Conservation (phyloP, 148 eudicot genomes). For the Agrostemma githago region DNA sequence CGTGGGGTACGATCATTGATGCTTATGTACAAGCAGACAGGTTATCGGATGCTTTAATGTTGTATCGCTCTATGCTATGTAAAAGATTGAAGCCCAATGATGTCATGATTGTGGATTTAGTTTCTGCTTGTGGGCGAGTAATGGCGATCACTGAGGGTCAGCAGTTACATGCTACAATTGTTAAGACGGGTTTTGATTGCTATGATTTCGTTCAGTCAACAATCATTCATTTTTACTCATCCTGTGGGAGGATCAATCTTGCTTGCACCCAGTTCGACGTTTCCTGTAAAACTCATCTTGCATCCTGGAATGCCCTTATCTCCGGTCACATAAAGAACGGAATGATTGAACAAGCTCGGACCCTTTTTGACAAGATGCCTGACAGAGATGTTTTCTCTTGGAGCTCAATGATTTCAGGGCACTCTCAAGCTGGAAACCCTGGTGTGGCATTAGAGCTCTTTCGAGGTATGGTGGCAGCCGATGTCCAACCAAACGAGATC, state of each 20-base stretch:
- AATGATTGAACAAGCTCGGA: slow-evolving; percentile 48
- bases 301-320: slow-evolving; percentile 79
- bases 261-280: slow-evolving; percentile 69
- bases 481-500: slow-evolving; percentile 64
- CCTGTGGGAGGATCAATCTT: slow-evolving; percentile 43
- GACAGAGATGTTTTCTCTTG: slow-evolving; percentile 73
- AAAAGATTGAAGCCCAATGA: slow-evolving; percentile 58
- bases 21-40: slow-evolving; percentile 48
- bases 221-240: slow-evolving; percentile 69
- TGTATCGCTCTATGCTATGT: slow-evolving; percentile 55
- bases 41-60: slow-evolving; percentile 51
- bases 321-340: slow-evolving; percentile 60
- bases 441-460: slow-evolving; percentile 57
- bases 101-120: slow-evolving; percentile 71
- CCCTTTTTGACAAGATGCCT: slow-evolving; percentile 53
- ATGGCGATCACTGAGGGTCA: slow-evolving; percentile 54
- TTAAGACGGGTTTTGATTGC: slow-evolving; percentile 55
- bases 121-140: slow-evolving; percentile 60
- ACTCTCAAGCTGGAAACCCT: slow-evolving; percentile 55
- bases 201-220: slow-evolving; percentile 70
- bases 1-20: slow-evolving; percentile 83
- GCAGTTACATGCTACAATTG: slow-evolving; percentile 52
- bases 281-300: slow-evolving; percentile 56
- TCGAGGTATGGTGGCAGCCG: slow-evolving; percentile 51
- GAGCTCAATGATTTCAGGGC: slow-evolving; percentile 89